These are phyloP conservation scores for Withania somnifera DNA, from an alignment of 305 asterid genomes.

Conservation along the genomic window DNA sequence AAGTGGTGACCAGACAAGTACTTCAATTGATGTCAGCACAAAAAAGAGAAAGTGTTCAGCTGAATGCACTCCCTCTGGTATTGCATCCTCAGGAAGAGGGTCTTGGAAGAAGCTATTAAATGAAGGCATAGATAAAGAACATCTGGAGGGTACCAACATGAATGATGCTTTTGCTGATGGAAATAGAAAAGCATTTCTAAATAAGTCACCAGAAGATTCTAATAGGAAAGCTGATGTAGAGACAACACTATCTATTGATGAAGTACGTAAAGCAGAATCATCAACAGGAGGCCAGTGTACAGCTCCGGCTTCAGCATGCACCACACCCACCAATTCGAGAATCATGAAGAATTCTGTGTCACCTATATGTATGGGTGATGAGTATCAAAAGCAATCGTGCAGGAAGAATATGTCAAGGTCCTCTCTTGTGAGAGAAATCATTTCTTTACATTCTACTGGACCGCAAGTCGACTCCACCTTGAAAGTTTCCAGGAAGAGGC, in stretches of 20 bases:
- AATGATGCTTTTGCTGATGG: constrained; percentile 11
- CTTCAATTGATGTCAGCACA: constrained; percentile 3
- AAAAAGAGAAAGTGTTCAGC: constrained; percentile 1
- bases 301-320: constrained; percentile 22
- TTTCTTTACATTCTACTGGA: constrained; percentile 21
- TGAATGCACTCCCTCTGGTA: not conserved
- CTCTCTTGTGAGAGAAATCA: constrained; percentile 50
- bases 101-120: not conserved
- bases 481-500: constrained; percentile 64
- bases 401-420: constrained; percentile 33
- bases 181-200: constrained; percentile 5
- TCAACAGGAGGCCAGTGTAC: constrained; percentile 24
- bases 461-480: constrained; percentile 12
- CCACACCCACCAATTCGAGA: constrained; percentile 43
- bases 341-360: constrained; percentile 35
- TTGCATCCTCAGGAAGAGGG: constrained; percentile 2
- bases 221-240: constrained; percentile 16
- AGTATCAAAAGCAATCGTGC: constrained; percentile 68
- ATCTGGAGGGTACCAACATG: constrained; percentile 10
- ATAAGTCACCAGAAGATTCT: constrained; percentile 12
- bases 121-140: not conserved
- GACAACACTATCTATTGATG: constrained; percentile 12
- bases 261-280: constrained; percentile 24
- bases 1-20: constrained; percentile 8
- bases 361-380: constrained; percentile 92